phyloP scores from a whole-genome alignment of 1,284 basidiomycete species.

The Leccinum solheimii region DNA sequence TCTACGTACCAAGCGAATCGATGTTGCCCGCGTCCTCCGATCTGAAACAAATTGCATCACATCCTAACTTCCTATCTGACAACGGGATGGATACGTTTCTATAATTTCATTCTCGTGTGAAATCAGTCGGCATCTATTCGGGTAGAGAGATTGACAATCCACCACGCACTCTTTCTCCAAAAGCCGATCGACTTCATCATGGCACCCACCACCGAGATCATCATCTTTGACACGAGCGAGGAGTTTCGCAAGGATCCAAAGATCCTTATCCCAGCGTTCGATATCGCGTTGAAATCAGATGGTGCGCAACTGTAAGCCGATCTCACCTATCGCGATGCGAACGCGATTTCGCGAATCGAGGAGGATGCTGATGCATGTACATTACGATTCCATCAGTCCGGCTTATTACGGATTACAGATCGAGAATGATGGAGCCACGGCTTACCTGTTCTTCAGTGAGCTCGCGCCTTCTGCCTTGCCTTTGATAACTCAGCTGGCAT shows the following conservation, averaged over 20 bases:
- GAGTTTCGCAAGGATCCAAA: background rate
- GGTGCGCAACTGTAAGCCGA: background rate
- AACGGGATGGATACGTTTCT: no score
- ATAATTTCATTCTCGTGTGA: background rate
- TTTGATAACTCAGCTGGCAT: background rate
- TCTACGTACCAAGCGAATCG: background rate
- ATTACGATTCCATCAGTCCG: constrained; percentile 17
- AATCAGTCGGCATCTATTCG: background rate
- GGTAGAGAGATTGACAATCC: background rate
- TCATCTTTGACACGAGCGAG: background rate
- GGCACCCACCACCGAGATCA: background rate
- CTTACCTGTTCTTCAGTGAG: constrained; percentile 25
- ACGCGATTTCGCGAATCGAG: background rate
- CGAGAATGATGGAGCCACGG: constrained; percentile 13
- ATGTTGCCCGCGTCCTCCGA: background rate
- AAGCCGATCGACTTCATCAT: background rate
- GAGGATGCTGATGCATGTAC: background rate
- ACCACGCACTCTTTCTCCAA: background rate
- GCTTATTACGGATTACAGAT: constrained; percentile 25
- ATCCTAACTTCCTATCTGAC: no score
- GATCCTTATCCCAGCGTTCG: background rate
- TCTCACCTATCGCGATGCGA: background rate
- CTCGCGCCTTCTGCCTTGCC: background rate
- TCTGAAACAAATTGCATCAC: background rate
- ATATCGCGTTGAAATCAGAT: background rate